These are phyloP conservation scores for Wakefieldia striispora DNA, from an alignment of 768 basidiomycete genomes.

Conservation along the genomic window DNA sequence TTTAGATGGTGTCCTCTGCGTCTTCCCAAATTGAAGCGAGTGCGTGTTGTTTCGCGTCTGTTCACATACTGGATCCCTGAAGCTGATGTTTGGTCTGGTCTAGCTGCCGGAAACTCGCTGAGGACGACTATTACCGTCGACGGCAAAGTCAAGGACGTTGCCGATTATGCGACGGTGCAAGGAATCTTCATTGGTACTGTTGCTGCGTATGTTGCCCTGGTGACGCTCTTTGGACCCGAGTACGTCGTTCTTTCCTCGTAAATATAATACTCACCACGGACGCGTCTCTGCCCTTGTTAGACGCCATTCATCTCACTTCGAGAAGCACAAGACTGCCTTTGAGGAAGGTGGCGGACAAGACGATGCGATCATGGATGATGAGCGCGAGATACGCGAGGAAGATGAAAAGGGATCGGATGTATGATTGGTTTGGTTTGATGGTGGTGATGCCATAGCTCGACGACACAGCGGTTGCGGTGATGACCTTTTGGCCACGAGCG, in stretches of 20 bases:
- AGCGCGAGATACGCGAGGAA: slow-evolving; percentile 12
- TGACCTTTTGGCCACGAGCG: not conserved
- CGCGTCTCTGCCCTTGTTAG: slow-evolving; percentile 28
- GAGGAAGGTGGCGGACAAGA: slow-evolving; percentile 67
- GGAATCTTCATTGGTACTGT: slow-evolving; percentile 88
- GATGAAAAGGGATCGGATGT: slow-evolving; percentile 20
- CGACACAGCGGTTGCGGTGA: not conserved
- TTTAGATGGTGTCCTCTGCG: slow-evolving; percentile 63
- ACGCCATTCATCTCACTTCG: slow-evolving; percentile 79
- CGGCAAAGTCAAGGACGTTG: slow-evolving; percentile 41
- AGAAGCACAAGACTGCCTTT: slow-evolving; percentile 76
- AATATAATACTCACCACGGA: not conserved
- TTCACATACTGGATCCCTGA: not conserved
- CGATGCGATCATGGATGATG: slow-evolving; percentile 40
- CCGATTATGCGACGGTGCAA: slow-evolving; percentile 76
- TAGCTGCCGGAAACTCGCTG: slow-evolving; percentile 59
- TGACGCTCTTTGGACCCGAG: slow-evolving; percentile 80
- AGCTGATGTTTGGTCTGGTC: not conserved
- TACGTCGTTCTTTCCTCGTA: slow-evolving; percentile 33
- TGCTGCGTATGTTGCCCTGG: slow-evolving; percentile 69
- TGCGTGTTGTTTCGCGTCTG: slow-evolving; percentile 3
- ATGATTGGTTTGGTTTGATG: slow-evolving; percentile 1
- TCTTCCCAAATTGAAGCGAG: slow-evolving; percentile 52
- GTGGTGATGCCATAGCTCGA: not conserved
- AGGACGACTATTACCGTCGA: slow-evolving; percentile 45